Conservation (phyloP, 2,329 filamentous ascomycete genomes). For the Helminthosporium solani region DNA sequence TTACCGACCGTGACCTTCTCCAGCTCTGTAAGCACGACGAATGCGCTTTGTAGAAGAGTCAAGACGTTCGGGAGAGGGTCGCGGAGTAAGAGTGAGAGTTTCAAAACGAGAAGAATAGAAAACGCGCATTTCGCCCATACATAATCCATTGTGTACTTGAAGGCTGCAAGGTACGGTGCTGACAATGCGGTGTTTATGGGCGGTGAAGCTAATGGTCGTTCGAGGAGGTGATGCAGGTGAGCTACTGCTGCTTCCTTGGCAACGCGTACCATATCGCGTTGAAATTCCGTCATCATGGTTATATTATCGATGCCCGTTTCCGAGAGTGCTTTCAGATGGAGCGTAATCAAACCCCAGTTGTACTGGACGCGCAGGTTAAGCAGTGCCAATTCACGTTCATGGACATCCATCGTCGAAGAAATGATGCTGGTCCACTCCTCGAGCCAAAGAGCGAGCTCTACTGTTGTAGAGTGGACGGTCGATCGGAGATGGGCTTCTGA, state of each 20-base stretch:
- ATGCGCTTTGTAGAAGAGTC: constrained; percentile 47
- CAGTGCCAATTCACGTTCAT: constrained; percentile 26
- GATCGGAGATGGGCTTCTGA: constrained; percentile 21
- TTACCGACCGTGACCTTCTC: constrained; percentile 40
- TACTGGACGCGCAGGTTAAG: constrained; percentile 54
- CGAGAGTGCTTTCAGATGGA: constrained; percentile 54
- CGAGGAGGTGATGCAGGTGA: constrained; percentile 53
- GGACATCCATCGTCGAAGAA: constrained; percentile 10
- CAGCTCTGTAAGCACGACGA: constrained; percentile 47
- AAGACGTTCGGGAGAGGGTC: constrained; percentile 44
- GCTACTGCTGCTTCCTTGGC: constrained; percentile 54
- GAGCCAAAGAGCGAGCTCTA: constrained; percentile 43
- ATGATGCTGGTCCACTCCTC: constrained; percentile 41
- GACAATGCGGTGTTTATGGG: constrained; percentile 24
- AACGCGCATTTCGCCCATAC: constrained; percentile 61
- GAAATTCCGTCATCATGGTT: constrained; percentile 52
- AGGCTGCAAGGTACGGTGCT: constrained; percentile 50
- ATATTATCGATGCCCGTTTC: constrained; percentile 53
- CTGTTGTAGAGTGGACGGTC: constrained; percentile 21
- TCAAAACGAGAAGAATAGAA: constrained; percentile 57
- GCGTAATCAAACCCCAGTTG: constrained; percentile 56
- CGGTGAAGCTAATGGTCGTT: constrained; percentile 17
- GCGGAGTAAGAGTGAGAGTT: constrained; percentile 53
- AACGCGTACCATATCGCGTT: constrained; percentile 51
- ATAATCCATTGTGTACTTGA: constrained; percentile 58